Evolutionary conservation across 2,329 filamentous ascomycete species (phyloP).

Genomic region (Ophiostoma sp.): DNA sequence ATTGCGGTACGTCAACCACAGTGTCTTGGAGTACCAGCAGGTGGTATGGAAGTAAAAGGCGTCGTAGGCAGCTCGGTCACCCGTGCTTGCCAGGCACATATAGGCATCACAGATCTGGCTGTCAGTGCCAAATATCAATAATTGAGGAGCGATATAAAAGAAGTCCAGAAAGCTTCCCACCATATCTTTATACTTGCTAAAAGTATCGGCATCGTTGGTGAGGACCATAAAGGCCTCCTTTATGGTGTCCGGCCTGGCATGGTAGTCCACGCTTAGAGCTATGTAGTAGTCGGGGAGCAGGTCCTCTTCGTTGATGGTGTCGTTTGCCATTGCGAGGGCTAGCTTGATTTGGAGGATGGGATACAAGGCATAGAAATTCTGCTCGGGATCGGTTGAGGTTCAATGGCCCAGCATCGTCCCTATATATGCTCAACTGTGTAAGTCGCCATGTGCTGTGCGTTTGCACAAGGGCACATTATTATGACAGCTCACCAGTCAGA

Average conservation of each 20-base stretch:
- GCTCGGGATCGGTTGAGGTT: not conserved
- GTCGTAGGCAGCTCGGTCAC: constrained; percentile 18
- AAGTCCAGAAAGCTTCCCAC: not conserved
- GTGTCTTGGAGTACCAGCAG: constrained; percentile 19
- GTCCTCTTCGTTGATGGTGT: not conserved
- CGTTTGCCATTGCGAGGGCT: not conserved
- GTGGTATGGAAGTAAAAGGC: constrained; percentile 20
- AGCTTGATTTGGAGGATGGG: not conserved
- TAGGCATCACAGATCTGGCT: constrained; percentile 17
- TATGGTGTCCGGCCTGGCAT: not conserved
- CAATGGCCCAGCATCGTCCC: not conserved
- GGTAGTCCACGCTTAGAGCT: constrained; percentile 11
- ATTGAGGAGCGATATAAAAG: not conserved
- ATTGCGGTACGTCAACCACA: constrained; percentile 17
- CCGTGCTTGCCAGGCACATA: constrained; percentile 17
- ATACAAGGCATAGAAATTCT: not conserved
- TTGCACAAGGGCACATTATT: not conserved
- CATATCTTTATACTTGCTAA: not conserved
- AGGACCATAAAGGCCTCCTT: not conserved
- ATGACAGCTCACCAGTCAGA: not conserved
- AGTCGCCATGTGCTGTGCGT: not conserved
- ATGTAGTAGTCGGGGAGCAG: constrained; percentile 20
- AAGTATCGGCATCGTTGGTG: not conserved
- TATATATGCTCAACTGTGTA: not conserved
- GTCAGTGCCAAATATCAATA: not conserved